These are phyloP conservation scores for Leccinellum rugosiceps DNA, from an alignment of 768 basidiomycete genomes.

Conservation along the genomic window DNA sequence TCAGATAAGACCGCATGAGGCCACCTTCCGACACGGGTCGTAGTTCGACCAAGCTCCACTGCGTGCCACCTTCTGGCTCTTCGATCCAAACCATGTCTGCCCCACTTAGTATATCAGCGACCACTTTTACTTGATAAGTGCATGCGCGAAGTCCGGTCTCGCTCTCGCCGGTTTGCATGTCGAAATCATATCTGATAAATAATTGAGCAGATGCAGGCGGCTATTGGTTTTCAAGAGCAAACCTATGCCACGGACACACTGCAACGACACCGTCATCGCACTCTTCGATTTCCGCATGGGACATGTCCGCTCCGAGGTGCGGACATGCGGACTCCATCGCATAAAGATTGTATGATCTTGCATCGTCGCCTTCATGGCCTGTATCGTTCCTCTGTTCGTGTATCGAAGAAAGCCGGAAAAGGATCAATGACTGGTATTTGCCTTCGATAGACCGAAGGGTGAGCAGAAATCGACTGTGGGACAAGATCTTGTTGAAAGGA, in stretches of 20 bases:
- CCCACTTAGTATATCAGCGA: constrained; percentile 33
- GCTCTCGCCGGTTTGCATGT: constrained; percentile 63
- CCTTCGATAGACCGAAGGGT: not conserved
- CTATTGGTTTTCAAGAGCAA: constrained; percentile 4
- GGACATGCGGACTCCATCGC: not conserved
- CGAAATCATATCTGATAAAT: constrained; percentile 45
- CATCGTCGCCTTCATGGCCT: not conserved
- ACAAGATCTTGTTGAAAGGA: not conserved
- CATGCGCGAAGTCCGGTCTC: constrained; percentile 51
- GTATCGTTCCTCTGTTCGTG: no score
- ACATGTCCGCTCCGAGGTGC: not conserved
- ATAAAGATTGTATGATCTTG: not conserved
- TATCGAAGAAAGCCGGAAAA: not conserved
- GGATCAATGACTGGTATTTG: not conserved
- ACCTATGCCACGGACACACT: constrained; percentile 56
- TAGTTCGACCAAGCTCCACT: constrained; percentile 53
- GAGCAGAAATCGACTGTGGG: not conserved
- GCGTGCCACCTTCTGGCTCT: constrained; percentile 29
- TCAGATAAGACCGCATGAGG: constrained; percentile 32
- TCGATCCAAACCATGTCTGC: constrained; percentile 51
- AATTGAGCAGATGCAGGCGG: not conserved
- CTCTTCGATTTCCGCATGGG: not conserved
- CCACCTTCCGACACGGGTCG: constrained; percentile 39
- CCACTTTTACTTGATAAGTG: constrained; percentile 4
- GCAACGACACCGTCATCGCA: not conserved